A percentile compares a stretch with the other conserved stretches of the same genome.
phyloP scores from a whole-genome alignment of 345 rosid genomes.

The Cochlearia excelsa region DNA sequence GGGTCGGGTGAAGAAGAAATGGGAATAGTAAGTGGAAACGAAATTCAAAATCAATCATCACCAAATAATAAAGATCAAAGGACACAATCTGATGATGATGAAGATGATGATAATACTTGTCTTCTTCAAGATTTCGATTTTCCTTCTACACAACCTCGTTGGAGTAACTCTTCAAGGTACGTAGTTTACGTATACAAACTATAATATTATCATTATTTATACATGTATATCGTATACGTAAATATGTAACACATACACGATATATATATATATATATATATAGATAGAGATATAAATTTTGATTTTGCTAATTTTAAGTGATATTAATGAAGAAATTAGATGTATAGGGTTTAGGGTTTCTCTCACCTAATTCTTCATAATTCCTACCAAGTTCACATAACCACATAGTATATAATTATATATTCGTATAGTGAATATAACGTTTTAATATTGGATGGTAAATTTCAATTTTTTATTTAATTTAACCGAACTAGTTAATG shows the following conservation, averaged over 20 bases:
- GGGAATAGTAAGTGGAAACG: slow-evolving; percentile 44
- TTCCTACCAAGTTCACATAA: slow-evolving; percentile 16
- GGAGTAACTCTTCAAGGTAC: slow-evolving; percentile 86
- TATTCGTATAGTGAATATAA: not conserved
- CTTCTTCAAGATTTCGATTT: slow-evolving; percentile 48
- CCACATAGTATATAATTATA: not conserved
- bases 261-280: slow-evolving; percentile 6
- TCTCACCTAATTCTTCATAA: slow-evolving; percentile 25
- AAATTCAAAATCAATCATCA: slow-evolving; percentile 37
- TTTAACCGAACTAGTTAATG: not conserved
- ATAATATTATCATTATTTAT: too few species aligned
- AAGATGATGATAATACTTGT: slow-evolving; percentile 11
- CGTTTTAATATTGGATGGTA: not conserved
- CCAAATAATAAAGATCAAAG: slow-evolving; percentile 37
- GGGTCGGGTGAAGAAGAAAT: slow-evolving; percentile 78
- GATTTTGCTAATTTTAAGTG: not conserved
- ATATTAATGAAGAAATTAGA: not conserved
- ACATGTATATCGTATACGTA: too few species aligned
- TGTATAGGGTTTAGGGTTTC: slow-evolving; percentile 13
- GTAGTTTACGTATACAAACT: not conserved
- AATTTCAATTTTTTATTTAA: not conserved
- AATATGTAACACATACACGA: too few species aligned
- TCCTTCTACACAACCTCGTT: slow-evolving; percentile 47
- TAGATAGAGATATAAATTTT: not conserved
- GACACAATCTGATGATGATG: slow-evolving; percentile 41